phyloP scores from a whole-genome alignment of 306 rosid genomes.

The Rosa chinensis region DNA sequence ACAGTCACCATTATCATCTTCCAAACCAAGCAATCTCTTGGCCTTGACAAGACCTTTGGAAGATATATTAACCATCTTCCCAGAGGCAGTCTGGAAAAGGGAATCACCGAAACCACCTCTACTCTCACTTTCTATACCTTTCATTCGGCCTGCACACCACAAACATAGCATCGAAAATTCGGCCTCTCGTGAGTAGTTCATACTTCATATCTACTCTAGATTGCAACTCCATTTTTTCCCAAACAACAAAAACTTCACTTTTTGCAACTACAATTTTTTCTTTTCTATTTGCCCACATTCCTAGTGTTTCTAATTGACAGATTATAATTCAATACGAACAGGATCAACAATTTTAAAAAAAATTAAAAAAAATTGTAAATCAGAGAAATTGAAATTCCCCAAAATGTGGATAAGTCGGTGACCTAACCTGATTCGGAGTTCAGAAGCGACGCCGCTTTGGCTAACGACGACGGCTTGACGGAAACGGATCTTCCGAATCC shows the following conservation, averaged over 20 bases:
- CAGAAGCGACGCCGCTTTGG: slow-evolving; percentile 47
- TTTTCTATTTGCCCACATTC: neutral
- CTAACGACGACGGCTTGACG: slow-evolving; percentile 47
- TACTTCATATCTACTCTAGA: neutral
- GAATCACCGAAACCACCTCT: slow-evolving; percentile 52
- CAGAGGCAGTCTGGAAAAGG: slow-evolving; percentile 74
- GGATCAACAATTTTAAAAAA: neutral
- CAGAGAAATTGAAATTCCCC: slow-evolving; percentile 5
- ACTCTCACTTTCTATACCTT: slow-evolving; percentile 20
- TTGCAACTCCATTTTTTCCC: neutral
- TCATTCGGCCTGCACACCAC: slow-evolving; percentile 48
- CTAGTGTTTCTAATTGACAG: neutral
- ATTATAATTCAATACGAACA: neutral
- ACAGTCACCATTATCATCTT: slow-evolving; percentile 34
- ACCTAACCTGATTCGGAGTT: slow-evolving; percentile 19
- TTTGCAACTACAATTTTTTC: neutral
- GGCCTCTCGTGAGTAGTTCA: too few relatives aligned
- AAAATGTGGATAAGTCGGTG: neutral
- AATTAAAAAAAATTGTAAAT: neutral
- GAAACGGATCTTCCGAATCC: slow-evolving; percentile 46
- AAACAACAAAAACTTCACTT: neutral
- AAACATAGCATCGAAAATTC: neutral
- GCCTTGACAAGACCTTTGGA: slow-evolving; percentile 63
- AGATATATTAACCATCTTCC: slow-evolving; percentile 69
- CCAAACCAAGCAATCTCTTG: slow-evolving; percentile 59